A percentile compares a stretch with the other conserved stretches of the same genome.
phyloP scores from a whole-genome alignment of 345 rosid species.

The Hibiscus trionum region DNA sequence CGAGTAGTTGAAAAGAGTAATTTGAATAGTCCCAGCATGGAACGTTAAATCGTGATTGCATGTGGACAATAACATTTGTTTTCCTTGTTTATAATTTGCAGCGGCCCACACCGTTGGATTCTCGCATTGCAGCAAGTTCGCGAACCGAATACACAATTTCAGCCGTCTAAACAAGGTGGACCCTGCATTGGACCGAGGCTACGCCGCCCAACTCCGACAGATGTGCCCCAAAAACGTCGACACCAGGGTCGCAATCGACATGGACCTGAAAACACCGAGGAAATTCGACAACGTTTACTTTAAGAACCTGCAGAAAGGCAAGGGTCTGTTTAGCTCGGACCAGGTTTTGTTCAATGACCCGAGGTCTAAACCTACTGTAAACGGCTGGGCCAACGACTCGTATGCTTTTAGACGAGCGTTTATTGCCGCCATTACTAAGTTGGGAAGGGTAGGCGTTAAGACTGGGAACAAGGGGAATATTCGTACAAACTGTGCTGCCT shows the following conservation, averaged over 20 bases:
- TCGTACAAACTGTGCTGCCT: conserved; percentile 47
- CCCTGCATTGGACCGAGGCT: conserved; percentile 48
- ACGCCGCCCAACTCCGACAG: conserved; percentile 42
- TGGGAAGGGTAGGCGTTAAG: conserved; percentile 74
- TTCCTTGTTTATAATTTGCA: conserved; percentile 16
- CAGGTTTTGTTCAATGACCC: conserved; percentile 55
- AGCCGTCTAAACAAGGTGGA: conserved; percentile 41
- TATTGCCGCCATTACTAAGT: conserved; percentile 50
- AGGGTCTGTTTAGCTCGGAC: conserved; percentile 78
- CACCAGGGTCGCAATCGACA: conserved; percentile 64
- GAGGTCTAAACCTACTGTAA: conserved; percentile 55
- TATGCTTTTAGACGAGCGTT: conserved; percentile 46
- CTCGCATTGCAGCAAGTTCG: conserved; percentile 55
- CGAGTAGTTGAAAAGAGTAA: too few species aligned
- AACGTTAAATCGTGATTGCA: background rate
- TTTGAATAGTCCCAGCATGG: background rate
- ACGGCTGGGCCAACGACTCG: conserved; percentile 45
- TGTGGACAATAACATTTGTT: background rate
- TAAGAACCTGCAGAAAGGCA: conserved; percentile 58
- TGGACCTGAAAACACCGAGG: conserved; percentile 60
- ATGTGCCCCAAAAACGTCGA: conserved; percentile 70
- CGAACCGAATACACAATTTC: conserved; percentile 56
- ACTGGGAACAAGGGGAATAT: conserved; percentile 47
- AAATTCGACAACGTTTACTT: conserved; percentile 61
- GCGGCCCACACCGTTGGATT: conserved; percentile 83